Conservation (phyloP, 352 stramenopile species). For the Phytophthora podocarpi region DNA sequence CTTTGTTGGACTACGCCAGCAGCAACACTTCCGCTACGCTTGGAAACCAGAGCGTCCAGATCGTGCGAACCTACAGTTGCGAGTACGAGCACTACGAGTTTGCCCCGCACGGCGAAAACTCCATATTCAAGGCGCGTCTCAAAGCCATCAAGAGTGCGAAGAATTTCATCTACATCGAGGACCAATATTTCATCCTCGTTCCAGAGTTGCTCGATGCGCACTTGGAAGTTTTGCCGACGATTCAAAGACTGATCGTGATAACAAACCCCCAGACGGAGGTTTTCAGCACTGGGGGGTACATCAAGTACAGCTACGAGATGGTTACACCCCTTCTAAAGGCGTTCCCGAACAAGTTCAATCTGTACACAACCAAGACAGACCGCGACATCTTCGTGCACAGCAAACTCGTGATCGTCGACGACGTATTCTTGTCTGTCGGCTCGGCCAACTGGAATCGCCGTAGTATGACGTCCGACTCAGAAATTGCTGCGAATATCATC, state of each 20-base stretch:
- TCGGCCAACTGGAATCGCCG: slow-evolving; percentile 65
- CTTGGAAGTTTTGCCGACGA: slow-evolving; percentile 39
- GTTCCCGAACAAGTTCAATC: slow-evolving; percentile 15
- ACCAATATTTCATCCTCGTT: slow-evolving; percentile 41
- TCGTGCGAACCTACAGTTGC: too few species aligned
- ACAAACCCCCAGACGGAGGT: slow-evolving; percentile 32
- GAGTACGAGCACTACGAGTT: slow-evolving; percentile 54
- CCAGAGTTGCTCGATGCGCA: slow-evolving; percentile 46
- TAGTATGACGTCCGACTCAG: slow-evolving; percentile 49
- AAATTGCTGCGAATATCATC: slow-evolving; percentile 55
- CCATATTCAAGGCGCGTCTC: slow-evolving; percentile 42
- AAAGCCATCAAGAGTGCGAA: slow-evolving; percentile 52
- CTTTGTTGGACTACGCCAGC: slow-evolving; percentile 5
- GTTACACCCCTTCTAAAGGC: slow-evolving; percentile 39
- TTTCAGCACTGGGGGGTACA: slow-evolving; percentile 31
- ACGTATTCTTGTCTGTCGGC: slow-evolving; percentile 59
- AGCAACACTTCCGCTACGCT: slow-evolving; percentile 11
- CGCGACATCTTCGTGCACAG: slow-evolving; percentile 54
- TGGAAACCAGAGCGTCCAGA: slow-evolving; percentile 34
- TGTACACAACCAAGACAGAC: slow-evolving; percentile 42
- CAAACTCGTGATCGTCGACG: slow-evolving; percentile 58
- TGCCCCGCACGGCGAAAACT: slow-evolving; percentile 52
- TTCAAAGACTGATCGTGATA: slow-evolving; percentile 57
- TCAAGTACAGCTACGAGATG: slow-evolving; percentile 56
- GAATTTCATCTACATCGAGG: slow-evolving; percentile 35